Percentiles rank a stretch among this genome's conserved stretches.
Evolutionary conservation across 441 rosid species (phyloP).

Genomic region (Rhodomyrtus psidioides): DNA sequence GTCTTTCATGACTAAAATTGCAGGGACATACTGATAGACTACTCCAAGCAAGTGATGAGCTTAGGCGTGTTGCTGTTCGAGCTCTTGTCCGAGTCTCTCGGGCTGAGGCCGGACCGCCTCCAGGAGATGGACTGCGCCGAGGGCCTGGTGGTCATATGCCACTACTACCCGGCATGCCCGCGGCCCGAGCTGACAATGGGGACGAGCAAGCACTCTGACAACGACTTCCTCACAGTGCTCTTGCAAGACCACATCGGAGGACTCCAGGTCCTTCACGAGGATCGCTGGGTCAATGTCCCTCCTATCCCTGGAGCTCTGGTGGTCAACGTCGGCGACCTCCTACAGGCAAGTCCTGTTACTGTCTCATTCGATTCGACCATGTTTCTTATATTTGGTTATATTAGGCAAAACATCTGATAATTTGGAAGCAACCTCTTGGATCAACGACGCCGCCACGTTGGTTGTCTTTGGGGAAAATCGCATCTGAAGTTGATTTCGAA

Average conservation of each 20-base stretch:
- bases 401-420: background rate
- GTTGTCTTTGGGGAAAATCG: background rate
- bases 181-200: constrained; percentile 31
- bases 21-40: constrained; percentile 16
- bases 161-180: constrained; percentile 39
- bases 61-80: constrained; percentile 6
- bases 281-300: constrained; percentile 38
- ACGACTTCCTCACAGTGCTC: constrained; percentile 23
- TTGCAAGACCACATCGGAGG: constrained; percentile 56
- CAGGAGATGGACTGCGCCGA: constrained; percentile 18
- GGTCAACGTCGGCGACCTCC: constrained; percentile 46
- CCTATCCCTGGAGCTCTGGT: constrained; percentile 43
- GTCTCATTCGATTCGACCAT: background rate
- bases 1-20: background rate
- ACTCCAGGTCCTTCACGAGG: constrained; percentile 42
- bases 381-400: background rate
- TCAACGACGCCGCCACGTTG: background rate
- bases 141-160: constrained; percentile 9
- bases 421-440: background rate
- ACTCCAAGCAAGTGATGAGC: constrained; percentile 10
- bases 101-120: constrained; percentile 12
- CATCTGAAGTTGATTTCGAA: accelerated
- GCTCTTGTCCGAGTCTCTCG: constrained; percentile 25
- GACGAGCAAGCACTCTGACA: constrained; percentile 19
- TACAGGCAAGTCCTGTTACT: constrained; percentile 21